phyloP scores from a whole-genome alignment of 2,329 filamentous ascomycete species.

The Fusarium avenaceum region DNA sequence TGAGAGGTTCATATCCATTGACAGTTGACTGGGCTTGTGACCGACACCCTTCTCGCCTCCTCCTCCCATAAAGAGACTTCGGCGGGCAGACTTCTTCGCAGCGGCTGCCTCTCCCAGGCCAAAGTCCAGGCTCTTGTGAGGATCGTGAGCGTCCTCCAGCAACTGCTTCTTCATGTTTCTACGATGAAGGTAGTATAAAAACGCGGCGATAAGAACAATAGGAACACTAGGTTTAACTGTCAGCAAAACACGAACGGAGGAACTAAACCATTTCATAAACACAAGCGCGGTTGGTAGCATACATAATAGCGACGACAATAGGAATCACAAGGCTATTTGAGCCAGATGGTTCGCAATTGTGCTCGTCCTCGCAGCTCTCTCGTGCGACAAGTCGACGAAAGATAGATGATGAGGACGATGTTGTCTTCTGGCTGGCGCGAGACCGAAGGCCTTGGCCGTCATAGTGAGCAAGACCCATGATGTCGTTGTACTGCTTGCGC shows the following conservation, averaged over 20 bases:
- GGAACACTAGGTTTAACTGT: conserved; percentile 73
- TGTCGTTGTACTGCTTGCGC: conserved; percentile 23
- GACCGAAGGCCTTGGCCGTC: conserved; percentile 47
- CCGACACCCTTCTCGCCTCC: conserved; percentile 67
- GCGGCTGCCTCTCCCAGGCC: conserved; percentile 71
- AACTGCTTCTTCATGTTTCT: conserved; percentile 79
- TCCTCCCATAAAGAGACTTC: conserved; percentile 59
- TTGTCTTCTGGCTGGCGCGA: conserved; percentile 36
- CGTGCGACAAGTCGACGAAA: conserved; percentile 42
- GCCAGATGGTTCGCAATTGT: conserved; percentile 68
- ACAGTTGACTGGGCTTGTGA: conserved; percentile 67
- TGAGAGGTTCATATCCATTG: conserved; percentile 80
- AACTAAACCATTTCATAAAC: conserved; percentile 10
- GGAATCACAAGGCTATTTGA: conserved; percentile 69
- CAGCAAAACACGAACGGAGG: conserved; percentile 30
- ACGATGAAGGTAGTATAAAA: conserved; percentile 83
- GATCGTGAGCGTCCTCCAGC: conserved; percentile 85
- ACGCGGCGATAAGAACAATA: conserved; percentile 72
- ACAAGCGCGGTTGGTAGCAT: conserved; percentile 57
- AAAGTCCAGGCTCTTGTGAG: conserved; percentile 93
- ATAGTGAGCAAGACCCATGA: conserved; percentile 41
- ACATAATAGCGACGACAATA: conserved; percentile 78
- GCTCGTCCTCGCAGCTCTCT: conserved; percentile 45
- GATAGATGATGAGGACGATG: conserved; percentile 26
- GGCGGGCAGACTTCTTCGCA: conserved; percentile 52